Base-by-base conservation (phyloP, 2,329 filamentous ascomycete genomes). In the Aureobasidium sp. region DNA sequence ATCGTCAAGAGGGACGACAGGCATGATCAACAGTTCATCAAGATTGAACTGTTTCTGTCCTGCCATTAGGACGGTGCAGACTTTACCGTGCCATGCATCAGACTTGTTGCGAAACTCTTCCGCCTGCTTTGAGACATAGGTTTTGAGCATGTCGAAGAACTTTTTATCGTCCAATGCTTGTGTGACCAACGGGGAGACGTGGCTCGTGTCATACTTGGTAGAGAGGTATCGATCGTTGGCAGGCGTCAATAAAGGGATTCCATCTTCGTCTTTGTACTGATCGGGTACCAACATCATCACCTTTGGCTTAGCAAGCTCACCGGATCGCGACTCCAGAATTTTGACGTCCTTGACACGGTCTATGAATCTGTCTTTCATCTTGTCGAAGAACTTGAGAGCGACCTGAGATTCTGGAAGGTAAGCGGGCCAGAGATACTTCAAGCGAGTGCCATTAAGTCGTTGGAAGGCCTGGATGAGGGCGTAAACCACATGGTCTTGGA, bases 361-460 rank as follows among this genome's bases (percentile, higher is more conserved):
- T 3, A 41, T 27, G 47, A 48, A 61, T 25, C 42, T 48, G 44
- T 42, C 49, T 2, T 15, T 52, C 22, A 48, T 17, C 17, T 31
- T 8, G 34, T 29, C 34, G 15, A 6, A 47, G 27, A 37, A 64
- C 5, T n/a, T 41, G 42, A n/a, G 9, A 22, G 42, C 52, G 17
- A 60, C 51, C 22, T 63, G 45, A 17, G 45, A 9, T 42, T 56
- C 31, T 5, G 61, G 57, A 34, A 57, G 27, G n/a, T 57, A 66
- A 2, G 29, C 47, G 14, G 62, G 63, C 65, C 64, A 67, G 11
- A n/a, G 41, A 41, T 66, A 66, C 47, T 60, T 63, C n/a, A 64
- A n/a, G 12, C 36, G 22, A 25, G 59, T 59, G 2, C 9, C n/a
- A 31, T 66, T 66, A 39, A 66, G 64, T 15, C 5, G 22, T 8